These are phyloP conservation scores for Geoglossum cookeanum DNA, from an alignment of 2,329 filamentous ascomycete species.

Conservation along the genomic window DNA sequence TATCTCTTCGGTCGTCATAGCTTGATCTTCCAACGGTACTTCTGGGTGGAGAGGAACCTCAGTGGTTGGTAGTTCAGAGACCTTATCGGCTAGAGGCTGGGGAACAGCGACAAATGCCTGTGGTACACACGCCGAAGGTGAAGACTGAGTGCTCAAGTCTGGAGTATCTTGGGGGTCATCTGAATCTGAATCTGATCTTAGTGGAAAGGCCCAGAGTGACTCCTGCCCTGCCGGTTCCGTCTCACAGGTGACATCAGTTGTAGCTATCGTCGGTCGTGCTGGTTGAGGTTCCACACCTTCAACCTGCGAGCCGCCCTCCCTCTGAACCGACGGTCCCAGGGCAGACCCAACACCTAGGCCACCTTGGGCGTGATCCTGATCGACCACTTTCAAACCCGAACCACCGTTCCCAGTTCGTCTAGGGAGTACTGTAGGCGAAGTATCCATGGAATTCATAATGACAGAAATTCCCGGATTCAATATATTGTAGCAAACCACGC, in stretches of 20 bases:
- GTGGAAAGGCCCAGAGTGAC: background rate
- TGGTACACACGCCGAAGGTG: background rate
- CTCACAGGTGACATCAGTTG: background rate
- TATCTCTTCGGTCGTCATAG: background rate
- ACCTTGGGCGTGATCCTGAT: background rate
- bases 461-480: too few species aligned
- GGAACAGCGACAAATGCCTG: background rate
- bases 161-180: background rate
- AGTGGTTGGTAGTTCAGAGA: too few species aligned
- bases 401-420: background rate
- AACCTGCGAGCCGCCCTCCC: background rate
- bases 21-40: background rate
- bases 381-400: background rate
- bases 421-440: background rate
- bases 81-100: background rate
- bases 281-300: background rate
- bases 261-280: background rate
- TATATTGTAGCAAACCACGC: background rate
- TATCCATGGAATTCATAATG: too few species aligned
- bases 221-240: background rate
- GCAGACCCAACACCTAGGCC: background rate
- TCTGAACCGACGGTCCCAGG: background rate
- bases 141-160: background rate
- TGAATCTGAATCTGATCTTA: background rate
- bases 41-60: background rate